These are phyloP conservation scores for Psilocybe tampanensis DNA, from an alignment of 768 basidiomycete species.

Conservation along the genomic window DNA sequence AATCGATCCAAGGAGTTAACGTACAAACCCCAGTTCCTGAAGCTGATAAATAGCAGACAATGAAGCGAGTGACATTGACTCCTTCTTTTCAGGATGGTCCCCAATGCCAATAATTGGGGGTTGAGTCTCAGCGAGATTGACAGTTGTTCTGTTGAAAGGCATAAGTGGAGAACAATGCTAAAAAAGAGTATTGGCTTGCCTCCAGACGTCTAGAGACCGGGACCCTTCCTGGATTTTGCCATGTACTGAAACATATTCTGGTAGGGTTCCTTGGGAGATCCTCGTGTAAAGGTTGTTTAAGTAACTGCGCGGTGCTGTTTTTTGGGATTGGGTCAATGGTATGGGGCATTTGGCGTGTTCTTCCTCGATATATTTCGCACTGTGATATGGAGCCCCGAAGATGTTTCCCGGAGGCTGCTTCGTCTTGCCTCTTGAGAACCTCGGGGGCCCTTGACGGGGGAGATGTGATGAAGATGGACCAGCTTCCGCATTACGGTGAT, in stretches of 20 bases:
- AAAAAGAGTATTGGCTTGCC: conserved; percentile 35
- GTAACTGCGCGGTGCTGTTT: conserved; percentile 39
- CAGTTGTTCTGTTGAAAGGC: conserved; percentile 37
- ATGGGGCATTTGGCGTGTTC: conserved; percentile 31
- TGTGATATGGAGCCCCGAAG: conserved; percentile 36
- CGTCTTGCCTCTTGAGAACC: conserved; percentile 5
- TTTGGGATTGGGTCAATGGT: conserved; percentile 33
- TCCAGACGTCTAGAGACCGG: conserved; percentile 36
- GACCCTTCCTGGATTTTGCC: conserved; percentile 28
- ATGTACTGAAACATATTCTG: conserved; percentile 34
- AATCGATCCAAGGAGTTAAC: conserved; percentile 29
- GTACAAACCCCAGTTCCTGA: conserved; percentile 60
- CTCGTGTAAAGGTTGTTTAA: conserved; percentile 40
- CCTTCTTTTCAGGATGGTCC: conserved; percentile 57
- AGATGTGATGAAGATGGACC: conserved; percentile 15
- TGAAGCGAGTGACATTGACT: conserved; percentile 76
- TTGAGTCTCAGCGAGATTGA: conserved; percentile 35
- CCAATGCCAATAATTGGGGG: conserved; percentile 60
- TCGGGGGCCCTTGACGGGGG: background rate
- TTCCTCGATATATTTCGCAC: conserved; percentile 34
- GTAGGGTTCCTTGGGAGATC: conserved; percentile 25
- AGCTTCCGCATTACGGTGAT: conserved; percentile 16
- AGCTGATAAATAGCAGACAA: conserved; percentile 76
- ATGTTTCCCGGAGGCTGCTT: conserved; percentile 11
- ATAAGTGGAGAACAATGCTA: background rate